Conservation (phyloP, 768 basidiomycete genomes). For the Xerocomellus amylosporus region DNA sequence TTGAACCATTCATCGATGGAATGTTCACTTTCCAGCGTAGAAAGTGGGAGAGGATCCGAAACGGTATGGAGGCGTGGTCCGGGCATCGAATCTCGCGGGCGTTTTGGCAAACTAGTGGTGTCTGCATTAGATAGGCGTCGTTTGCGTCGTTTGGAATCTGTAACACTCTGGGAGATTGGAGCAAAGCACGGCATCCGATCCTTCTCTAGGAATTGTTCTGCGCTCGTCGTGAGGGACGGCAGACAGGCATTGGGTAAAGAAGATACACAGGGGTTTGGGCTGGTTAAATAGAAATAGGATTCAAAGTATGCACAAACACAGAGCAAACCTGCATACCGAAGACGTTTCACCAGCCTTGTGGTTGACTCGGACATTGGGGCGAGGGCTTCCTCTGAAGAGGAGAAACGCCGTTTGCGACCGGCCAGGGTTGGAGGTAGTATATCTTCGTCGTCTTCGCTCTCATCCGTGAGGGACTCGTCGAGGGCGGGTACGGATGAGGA, state of each 20-base stretch:
- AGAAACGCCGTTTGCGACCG: conserved; percentile 16
- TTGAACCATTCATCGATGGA: conserved; percentile 38
- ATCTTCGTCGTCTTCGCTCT: conserved; percentile 13
- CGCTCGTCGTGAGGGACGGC: no score
- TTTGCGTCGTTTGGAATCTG: no score
- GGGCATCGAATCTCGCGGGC: conserved; percentile 18
- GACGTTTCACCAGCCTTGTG: conserved; percentile 2
- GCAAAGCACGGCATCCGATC: no score
- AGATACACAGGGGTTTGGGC: no score
- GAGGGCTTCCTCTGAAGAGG: background rate
- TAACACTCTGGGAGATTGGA: no score
- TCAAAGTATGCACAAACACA: no score
- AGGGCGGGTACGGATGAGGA: conserved; percentile 9
- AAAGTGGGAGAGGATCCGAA: conserved; percentile 31
- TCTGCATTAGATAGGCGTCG: conserved; percentile 37
- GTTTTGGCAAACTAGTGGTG: conserved; percentile 19
- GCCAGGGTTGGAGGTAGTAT: conserved; percentile 6
- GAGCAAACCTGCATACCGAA: no score
- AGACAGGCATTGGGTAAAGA: no score
- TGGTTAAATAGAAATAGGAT: no score
- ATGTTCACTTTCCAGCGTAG: conserved; percentile 12
- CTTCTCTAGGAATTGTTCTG: no score
- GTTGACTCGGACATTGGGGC: background rate
- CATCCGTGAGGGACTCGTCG: conserved; percentile 3
- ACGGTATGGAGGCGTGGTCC: conserved; percentile 24